phyloP scores from a whole-genome alignment of 345 rosid species.

The Moricandia moricandioides region DNA sequence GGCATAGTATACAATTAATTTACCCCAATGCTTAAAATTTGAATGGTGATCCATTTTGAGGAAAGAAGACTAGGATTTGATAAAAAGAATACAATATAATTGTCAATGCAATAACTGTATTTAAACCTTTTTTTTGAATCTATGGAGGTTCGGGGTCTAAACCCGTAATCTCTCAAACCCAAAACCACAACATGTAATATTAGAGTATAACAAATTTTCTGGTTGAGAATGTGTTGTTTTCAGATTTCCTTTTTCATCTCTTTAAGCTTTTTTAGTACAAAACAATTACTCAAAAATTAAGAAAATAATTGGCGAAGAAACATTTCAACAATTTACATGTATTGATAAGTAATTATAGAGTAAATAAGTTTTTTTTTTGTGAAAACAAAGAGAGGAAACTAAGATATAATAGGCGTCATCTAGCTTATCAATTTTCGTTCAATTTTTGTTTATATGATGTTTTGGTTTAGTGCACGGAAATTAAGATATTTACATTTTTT shows the following conservation, averaged over 20 bases:
- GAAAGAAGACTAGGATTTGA: not conserved
- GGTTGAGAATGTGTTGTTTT: not conserved
- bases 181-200: no score
- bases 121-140: not conserved
- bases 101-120: not conserved
- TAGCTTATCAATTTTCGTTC: no score
- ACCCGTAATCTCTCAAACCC: no score
- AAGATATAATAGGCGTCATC: no score
- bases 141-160: no score
- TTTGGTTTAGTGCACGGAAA: no score
- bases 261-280: not conserved
- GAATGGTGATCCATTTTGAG: not conserved
- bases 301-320: not conserved
- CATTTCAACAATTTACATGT: not conserved
- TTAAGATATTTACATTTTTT: no score
- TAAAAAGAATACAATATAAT: not conserved
- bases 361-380: not conserved
- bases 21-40: not conserved
- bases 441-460: no score
- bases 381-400: no score
- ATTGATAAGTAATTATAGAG: not conserved
- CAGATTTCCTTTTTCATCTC: no score
- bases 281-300: not conserved
- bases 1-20: not conserved
- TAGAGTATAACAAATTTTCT: not conserved